phyloP scores from a whole-genome alignment of 176 grass and related monocot genomes.

The Oryza longistaminata region DNA sequence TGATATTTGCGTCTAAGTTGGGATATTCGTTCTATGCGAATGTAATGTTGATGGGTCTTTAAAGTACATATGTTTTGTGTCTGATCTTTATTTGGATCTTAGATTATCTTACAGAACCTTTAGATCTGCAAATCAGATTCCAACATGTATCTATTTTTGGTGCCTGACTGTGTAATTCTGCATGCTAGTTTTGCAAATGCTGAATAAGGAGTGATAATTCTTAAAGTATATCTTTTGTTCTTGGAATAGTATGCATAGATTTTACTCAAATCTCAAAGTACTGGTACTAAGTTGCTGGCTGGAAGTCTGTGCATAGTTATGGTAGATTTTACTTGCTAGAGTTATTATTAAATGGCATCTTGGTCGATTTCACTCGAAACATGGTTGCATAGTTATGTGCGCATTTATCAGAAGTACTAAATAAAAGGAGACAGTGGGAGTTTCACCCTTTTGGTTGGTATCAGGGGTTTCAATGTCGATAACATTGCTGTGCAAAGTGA shows the following conservation, averaged over 20 bases:
- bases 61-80: too few species aligned
- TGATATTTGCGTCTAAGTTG: not conserved
- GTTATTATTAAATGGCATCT: not conserved
- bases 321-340: not conserved
- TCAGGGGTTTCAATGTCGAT: not conserved
- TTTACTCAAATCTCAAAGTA: not conserved
- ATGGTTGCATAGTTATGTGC: not conserved
- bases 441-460: not conserved
- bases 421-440: not conserved
- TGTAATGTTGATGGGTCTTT: not conserved
- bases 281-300: not conserved
- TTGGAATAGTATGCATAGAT: constrained; percentile 1
- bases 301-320: not conserved
- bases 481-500: not conserved
- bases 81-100: too few species aligned
- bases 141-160: not conserved
- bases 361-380: not conserved
- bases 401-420: not conserved
- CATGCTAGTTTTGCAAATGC: not conserved
- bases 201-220: not conserved
- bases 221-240: not conserved
- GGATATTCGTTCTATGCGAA: not conserved
- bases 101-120: not conserved
- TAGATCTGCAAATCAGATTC: not conserved
- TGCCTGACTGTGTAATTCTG: not conserved